Base-by-base conservation (phyloP, 2,329 filamentous ascomycete species). In the Colletotrichum sp. region DNA sequence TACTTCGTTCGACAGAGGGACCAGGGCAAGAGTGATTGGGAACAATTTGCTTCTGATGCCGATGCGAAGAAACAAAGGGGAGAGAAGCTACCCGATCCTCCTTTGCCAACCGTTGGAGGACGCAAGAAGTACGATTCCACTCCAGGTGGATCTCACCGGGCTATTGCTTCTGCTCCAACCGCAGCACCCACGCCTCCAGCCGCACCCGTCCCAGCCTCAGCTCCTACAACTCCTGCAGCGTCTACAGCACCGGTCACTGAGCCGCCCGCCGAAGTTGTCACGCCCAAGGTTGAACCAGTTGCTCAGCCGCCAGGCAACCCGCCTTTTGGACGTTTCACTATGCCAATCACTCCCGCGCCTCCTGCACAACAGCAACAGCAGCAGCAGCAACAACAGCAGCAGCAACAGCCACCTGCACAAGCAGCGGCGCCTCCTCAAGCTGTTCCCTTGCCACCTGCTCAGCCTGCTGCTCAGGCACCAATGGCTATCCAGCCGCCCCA, bases 1-100 rank as follows among this genome's bases (percentile, higher is more conserved):
- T 94, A 93, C 80, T 94, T 91, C 78, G 87, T 90, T 28, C 89
- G 92, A 6, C 90, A 93, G 79, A 91, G 92, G 80, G 92, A 93
- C 78, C 87, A 89, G 76, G 85, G 86, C 21, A 91, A 91, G 78
- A 83, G 85, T 4, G 91, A 93, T 67, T 93, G 91, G 89, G 91
- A 92, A 75, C 83, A 83, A 7, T 88, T 93, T 74, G 91, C 92
- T 2, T 86, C 85, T 67, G 91, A 93, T 61, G 92, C 93, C 18
- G 91, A 94, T 77, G 85, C 83, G 30, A 92, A 91, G 83, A 87
- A 86, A 69, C 78, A 81, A 10, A 84, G 89, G 69, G 91, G 91
- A 61, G 92, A 94, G 83, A 89, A 89, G 79, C 86, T 89, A 69
- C 92, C 92, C 2, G 87, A 90, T 26, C 90, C 92, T 43, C 92